These are phyloP conservation scores for Chaetomium sp. DNA, from an alignment of 2,329 filamentous ascomycete species.

Conservation along the genomic window DNA sequence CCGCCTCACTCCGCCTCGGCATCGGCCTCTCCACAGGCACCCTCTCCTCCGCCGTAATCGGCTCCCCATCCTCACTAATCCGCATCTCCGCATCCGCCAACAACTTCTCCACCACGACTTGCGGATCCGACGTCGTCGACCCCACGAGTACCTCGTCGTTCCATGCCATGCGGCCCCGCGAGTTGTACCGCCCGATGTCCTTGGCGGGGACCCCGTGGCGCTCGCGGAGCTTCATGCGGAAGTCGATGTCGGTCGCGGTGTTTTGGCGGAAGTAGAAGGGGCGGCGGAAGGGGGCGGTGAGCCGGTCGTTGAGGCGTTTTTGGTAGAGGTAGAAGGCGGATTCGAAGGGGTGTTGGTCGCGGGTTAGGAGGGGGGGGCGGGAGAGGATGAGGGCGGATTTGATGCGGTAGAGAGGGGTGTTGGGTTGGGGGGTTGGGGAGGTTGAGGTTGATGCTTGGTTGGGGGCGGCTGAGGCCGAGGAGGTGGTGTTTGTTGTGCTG, in stretches of 20 bases:
- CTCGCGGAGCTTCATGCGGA: conserved; percentile 77
- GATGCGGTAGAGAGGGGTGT: conserved; percentile 40
- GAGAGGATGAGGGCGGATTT: conserved; percentile 72
- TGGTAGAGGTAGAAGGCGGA: conserved; percentile 95
- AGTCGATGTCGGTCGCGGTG: conserved; percentile 78
- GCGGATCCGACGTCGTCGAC: conserved; percentile 58
- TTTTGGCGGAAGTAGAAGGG: conserved; percentile 94
- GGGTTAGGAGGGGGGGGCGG: conserved; percentile 80
- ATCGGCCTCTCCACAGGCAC: conserved; percentile 64
- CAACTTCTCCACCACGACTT: conserved; percentile 59
- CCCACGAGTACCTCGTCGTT: conserved; percentile 84
- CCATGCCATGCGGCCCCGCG: conserved; percentile 62
- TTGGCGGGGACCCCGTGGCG: conserved; percentile 67
- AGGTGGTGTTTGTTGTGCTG: not conserved
- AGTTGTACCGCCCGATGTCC: conserved; percentile 74
- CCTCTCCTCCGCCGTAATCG: conserved; percentile 51
- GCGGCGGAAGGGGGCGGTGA: conserved; percentile 78
- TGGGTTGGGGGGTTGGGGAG: conserved; percentile 22
- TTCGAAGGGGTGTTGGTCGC: conserved; percentile 79
- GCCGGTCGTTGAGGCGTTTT: conserved; percentile 88
- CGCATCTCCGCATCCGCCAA: conserved; percentile 67
- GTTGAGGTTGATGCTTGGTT: conserved; percentile 28
- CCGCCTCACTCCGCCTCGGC: conserved; percentile 69
- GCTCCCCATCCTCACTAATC: conserved; percentile 54
- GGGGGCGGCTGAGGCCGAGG: conserved; percentile 29